Evolutionary conservation across 2,329 filamentous ascomycete species (phyloP).

Genomic region (Trichoderma semiorbis): DNA sequence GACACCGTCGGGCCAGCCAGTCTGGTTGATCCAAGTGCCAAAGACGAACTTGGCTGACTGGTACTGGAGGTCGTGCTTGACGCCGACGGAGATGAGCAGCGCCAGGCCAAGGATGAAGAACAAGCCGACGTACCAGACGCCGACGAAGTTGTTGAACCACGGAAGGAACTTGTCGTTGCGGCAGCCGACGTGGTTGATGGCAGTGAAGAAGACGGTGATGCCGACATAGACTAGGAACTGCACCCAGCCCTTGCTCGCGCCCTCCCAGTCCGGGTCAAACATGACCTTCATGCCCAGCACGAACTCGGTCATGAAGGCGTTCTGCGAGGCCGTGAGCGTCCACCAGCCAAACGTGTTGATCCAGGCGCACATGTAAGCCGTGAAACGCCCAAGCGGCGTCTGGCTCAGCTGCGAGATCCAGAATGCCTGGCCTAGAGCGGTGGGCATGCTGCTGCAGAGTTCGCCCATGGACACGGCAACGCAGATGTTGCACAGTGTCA

Average conservation of each 20-base stretch:
- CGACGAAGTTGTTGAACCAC: constrained; percentile 55
- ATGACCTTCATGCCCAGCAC: constrained; percentile 54
- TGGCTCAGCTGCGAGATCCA: constrained; percentile 43
- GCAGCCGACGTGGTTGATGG: constrained; percentile 50
- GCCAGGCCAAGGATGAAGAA: constrained; percentile 52
- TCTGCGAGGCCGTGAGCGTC: constrained; percentile 52
- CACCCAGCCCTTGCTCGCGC: constrained; percentile 47
- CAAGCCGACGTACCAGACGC: constrained; percentile 48
- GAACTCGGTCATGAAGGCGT: constrained; percentile 57
- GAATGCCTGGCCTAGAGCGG: constrained; percentile 57
- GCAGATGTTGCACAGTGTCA: constrained; percentile 50
- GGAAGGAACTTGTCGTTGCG: constrained; percentile 40
- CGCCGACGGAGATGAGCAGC: constrained; percentile 50
- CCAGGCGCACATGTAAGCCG: constrained; percentile 57
- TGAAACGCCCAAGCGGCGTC: constrained; percentile 44
- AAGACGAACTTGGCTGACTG: constrained; percentile 52
- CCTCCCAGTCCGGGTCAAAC: constrained; percentile 47
- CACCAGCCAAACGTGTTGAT: constrained; percentile 61
- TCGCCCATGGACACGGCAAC: constrained; percentile 55
- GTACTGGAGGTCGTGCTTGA: constrained; percentile 41
- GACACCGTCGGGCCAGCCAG: constrained; percentile 52
- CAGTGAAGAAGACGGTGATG: constrained; percentile 45
- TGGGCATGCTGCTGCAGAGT: constrained; percentile 57
- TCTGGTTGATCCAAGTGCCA: constrained; percentile 42
- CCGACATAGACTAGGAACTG: constrained; percentile 54